Conservation (phyloP, 2,329 filamentous ascomycete genomes). For the Monosporascus sp. region DNA sequence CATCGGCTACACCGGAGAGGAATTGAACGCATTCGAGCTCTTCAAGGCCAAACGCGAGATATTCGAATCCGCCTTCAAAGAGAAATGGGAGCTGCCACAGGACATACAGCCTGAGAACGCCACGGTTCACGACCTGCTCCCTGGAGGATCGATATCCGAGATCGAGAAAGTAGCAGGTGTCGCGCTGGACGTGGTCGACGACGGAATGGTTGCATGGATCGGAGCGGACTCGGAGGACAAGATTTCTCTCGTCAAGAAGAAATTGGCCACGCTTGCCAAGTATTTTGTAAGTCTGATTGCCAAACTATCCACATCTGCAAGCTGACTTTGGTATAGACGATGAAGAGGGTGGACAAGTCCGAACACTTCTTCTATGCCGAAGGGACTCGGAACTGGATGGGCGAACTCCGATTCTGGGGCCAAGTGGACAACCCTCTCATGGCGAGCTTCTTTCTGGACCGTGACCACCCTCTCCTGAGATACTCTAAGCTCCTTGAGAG, state of each 20-base stretch:
- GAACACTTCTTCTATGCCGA: slow-evolving; percentile 16
- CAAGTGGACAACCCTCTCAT: slow-evolving; percentile 6
- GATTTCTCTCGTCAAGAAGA: slow-evolving; percentile 8
- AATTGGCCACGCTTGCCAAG: slow-evolving; percentile 14
- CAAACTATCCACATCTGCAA: background rate
- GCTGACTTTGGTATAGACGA: slow-evolving; percentile 5
- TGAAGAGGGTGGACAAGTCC: background rate
- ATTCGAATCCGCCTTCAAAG: background rate
- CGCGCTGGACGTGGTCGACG: slow-evolving; percentile 5
- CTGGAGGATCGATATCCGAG: slow-evolving; percentile 3
- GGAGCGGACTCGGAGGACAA: slow-evolving; percentile 10
- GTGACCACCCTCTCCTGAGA: background rate
- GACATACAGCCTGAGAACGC: too few species aligned
- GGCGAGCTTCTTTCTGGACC: slow-evolving; percentile 17
- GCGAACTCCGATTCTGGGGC: slow-evolving; percentile 13
- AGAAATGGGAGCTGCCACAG: background rate
- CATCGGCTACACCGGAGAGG: background rate
- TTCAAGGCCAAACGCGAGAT: background rate
- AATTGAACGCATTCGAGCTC: background rate
- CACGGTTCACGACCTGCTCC: background rate
- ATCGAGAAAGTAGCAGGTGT: slow-evolving; percentile 12
- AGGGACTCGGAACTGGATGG: slow-evolving; percentile 5
- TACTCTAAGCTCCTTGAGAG: slow-evolving; percentile 14
- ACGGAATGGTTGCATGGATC: slow-evolving; percentile 11
- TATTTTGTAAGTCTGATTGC: slow-evolving; percentile 14